phyloP scores from a whole-genome alignment of 331 rosid species.

The Rhamnella rubrinervis region DNA sequence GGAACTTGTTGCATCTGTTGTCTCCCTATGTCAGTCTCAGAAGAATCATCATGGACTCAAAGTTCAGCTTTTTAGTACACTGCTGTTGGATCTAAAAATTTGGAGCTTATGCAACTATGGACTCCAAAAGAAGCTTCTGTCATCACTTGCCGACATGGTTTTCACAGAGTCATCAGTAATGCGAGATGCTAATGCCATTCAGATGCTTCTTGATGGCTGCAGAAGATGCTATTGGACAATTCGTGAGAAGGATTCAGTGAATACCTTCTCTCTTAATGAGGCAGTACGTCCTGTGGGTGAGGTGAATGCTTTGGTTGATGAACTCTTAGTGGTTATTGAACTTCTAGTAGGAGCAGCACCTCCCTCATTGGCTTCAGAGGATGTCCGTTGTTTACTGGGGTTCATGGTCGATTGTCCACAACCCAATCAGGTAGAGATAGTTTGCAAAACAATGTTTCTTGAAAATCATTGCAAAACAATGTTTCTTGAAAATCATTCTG shows the following conservation, averaged over 20 bases:
- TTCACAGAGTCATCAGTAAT: slow-evolving; percentile 82
- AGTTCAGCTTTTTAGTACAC: slow-evolving; percentile 84
- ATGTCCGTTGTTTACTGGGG: slow-evolving; percentile 81
- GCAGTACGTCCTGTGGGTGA: slow-evolving; percentile 81
- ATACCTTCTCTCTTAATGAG: slow-evolving; percentile 65
- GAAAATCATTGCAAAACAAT: not conserved
- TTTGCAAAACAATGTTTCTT: not conserved
- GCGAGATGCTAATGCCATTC: slow-evolving; percentile 98
- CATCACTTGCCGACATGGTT: slow-evolving; percentile 99
- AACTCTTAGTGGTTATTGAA: slow-evolving; percentile 88
- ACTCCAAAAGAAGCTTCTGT: slow-evolving; percentile 93
- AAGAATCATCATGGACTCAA: slow-evolving; percentile 71
- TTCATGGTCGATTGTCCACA: slow-evolving; percentile 94
- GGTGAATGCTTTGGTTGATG: slow-evolving; percentile 97
- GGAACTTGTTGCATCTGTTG: slow-evolving; percentile 91
- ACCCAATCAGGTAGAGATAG: slow-evolving; percentile 75
- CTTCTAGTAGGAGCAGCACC: slow-evolving; percentile 89
- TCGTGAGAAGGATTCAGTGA: slow-evolving; percentile 76
- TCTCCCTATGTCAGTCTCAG: slow-evolving; percentile 83
- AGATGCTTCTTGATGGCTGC: slow-evolving; percentile 95
- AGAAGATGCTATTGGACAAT: slow-evolving; percentile 95
- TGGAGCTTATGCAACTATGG: slow-evolving; percentile 98
- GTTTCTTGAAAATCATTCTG: not conserved
- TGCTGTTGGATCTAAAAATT: slow-evolving; percentile 81
- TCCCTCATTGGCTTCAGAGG: slow-evolving; percentile 66